These are phyloP conservation scores for Yarrowia sp. DNA, from an alignment of 805 yeast species.

Conservation along the genomic window DNA sequence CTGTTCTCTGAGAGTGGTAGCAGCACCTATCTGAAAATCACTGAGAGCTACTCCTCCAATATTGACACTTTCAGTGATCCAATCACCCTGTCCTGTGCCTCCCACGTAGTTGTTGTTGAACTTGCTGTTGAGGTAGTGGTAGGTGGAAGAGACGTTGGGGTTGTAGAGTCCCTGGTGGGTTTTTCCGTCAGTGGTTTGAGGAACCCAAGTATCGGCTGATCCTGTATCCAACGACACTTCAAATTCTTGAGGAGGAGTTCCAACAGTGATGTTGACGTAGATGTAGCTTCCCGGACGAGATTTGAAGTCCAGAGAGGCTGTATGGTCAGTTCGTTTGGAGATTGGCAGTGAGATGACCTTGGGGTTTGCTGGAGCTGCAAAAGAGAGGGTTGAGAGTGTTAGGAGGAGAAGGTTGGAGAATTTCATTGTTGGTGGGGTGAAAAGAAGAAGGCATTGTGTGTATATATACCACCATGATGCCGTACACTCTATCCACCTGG, in stretches of 20 bases:
- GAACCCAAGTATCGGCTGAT: neutral
- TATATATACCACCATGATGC: neutral
- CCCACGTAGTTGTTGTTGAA: neutral
- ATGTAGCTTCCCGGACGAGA: neutral
- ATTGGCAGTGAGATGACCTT: neutral
- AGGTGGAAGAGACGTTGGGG: neutral
- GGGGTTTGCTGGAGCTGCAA: neutral
- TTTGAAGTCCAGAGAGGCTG: neutral
- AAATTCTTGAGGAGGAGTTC: conserved; percentile 3
- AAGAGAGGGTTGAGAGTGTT: neutral
- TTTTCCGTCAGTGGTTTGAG: neutral
- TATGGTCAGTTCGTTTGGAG: neutral
- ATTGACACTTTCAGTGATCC: neutral
- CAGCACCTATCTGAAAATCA: neutral
- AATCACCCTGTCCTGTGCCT: neutral
- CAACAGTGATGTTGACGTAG: neutral
- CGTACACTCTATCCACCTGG: neutral
- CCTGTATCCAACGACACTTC: conserved; percentile 3
- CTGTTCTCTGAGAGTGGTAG: neutral
- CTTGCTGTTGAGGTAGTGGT: neutral
- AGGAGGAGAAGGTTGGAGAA: no score
- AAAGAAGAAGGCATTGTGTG: no score
- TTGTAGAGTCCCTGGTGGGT: neutral
- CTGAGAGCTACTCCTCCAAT: neutral
- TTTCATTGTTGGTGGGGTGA: no score